Conservation (phyloP, 2,329 filamentous ascomycete genomes). For the Blastomyces gilchristii region DNA sequence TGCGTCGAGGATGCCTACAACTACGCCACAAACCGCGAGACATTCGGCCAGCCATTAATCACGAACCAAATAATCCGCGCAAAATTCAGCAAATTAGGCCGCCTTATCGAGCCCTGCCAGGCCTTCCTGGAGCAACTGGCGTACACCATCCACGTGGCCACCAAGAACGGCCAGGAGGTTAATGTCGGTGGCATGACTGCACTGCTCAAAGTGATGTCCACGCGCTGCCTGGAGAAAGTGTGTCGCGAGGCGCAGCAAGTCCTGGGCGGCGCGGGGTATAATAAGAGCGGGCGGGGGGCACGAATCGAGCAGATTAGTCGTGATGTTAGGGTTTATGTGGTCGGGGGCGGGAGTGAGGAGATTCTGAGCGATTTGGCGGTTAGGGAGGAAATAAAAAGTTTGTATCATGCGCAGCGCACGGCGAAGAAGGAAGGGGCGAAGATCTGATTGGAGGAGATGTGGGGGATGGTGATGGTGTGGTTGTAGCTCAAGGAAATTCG, state of each 20-base stretch:
- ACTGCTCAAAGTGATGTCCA: constrained; percentile 44
- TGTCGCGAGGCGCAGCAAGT: constrained; percentile 48
- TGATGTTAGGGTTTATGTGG: constrained; percentile 41
- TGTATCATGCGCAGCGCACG: not conserved
- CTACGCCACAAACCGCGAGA: constrained; percentile 54
- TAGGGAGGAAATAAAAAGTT: constrained; percentile 17
- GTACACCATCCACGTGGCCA: constrained; percentile 41
- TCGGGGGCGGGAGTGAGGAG: constrained; percentile 33
- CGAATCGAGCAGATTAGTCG: constrained; percentile 45
- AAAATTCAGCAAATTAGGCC: constrained; percentile 50
- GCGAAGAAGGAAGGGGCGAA: not conserved
- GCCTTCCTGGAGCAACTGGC: constrained; percentile 54
- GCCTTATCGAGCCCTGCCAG: constrained; percentile 51
- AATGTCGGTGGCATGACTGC: constrained; percentile 45
- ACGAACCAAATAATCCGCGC: constrained; percentile 49
- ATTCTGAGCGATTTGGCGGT: constrained; percentile 30
- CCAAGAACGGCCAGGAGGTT: constrained; percentile 30
- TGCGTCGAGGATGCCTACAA: constrained; percentile 51
- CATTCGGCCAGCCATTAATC: constrained; percentile 50
- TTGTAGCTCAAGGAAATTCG: not conserved
- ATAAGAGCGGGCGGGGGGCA: constrained; percentile 40
- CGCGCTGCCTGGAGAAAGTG: constrained; percentile 44
- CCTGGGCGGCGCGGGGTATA: constrained; percentile 45
- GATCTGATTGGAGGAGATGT: not conserved
- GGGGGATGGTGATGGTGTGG: not conserved